Conservation (phyloP, 768 basidiomycete genomes). For the Termitomyces sp. region DNA sequence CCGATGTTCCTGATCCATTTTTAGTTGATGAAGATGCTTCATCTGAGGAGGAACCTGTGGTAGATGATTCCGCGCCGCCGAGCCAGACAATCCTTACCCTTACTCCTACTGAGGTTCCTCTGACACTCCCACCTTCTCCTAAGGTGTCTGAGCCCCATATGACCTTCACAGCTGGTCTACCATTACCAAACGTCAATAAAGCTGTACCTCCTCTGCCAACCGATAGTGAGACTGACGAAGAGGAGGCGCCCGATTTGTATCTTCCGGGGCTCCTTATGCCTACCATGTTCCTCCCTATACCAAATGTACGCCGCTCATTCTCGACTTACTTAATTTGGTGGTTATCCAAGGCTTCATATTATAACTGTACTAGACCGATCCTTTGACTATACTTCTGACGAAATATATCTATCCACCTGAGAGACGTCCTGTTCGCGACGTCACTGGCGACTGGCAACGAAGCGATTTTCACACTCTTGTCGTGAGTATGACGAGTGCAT, state of each 20-base stretch:
- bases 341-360: slow-evolving; percentile 45
- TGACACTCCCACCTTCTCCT: slow-evolving; percentile 28
- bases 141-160: slow-evolving; percentile 15
- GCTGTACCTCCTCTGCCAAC: slow-evolving; percentile 43
- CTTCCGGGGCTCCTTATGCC: slow-evolving; percentile 65
- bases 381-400: slow-evolving; percentile 71
- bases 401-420: slow-evolving; percentile 81
- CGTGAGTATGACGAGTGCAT: slow-evolving; percentile 41
- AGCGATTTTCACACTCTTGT: slow-evolving; percentile 75
- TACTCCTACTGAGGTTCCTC: slow-evolving; percentile 37
- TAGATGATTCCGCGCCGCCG: slow-evolving; percentile 15
- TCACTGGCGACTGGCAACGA: slow-evolving; percentile 68
- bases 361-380: slow-evolving; percentile 67
- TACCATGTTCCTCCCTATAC: slow-evolving; percentile 84
- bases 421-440: slow-evolving; percentile 65
- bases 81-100: slow-evolving; percentile 19
- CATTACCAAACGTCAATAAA: slow-evolving; percentile 44
- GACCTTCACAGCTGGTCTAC: slow-evolving; percentile 18
- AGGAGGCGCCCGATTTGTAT: slow-evolving; percentile 51
- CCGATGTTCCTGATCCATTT: slow-evolving; percentile 55
- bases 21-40: slow-evolving; percentile 52
- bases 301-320: slow-evolving; percentile 68
- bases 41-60: slow-evolving; percentile 30
- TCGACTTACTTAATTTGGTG: slow-evolving; percentile 54
- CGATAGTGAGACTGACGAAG: slow-evolving; percentile 42